Base-by-base conservation (phyloP, 305 asterid genomes). In the Petunia hybrid region DNA sequence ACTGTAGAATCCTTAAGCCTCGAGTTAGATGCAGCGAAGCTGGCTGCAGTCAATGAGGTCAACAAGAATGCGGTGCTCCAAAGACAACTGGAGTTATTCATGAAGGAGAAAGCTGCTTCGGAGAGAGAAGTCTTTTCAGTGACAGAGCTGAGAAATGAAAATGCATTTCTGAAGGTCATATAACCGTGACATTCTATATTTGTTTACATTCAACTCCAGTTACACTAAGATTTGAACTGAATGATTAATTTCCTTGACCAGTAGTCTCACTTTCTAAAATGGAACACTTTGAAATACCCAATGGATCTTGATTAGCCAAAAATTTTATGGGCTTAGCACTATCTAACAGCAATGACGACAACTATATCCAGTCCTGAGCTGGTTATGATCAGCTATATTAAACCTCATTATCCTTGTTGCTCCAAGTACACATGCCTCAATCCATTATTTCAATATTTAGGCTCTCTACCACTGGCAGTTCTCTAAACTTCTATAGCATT, bases 21-120 rank as follows among this genome's bases (percentile, higher is more conserved):
- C 85, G 97, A 94, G 83, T 85, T 93, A 48, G 97, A 96, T 85
- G 98, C 98, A 69, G 94, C 98, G n/a, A 96, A 91, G 87, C 97
- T 96, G 80, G 93, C 97, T 76, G 91, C 94, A 74, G 95, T 96
- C 63, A 96, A 91, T 84, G 99, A 94, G 89, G 87, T 85, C 87
- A 95, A 94, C 87, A 96, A 93, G 94, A 94, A 87, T 86, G 88
- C 85, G 57, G 89, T 84, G 84, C 89, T 96, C 61, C 93, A 91
- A 81, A 89, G 92, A 82, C 97, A 92, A 80, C 91, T 96, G 76
- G 98, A 93, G 84, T 46, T 82, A 77, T 89, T 95, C 71, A 83
- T 87, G 60, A 92, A 93, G 88, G 98, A 93, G 85, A 96, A 92
- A 84, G 90, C 93, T 65, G 88, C 95, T 69, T 83, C 89, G 82